Percentiles rank a stretch among this genome's conserved stretches.
Evolutionary conservation across 1,284 basidiomycete genomes (phyloP).

Genomic region (Agroathelia rolfsii): DNA sequence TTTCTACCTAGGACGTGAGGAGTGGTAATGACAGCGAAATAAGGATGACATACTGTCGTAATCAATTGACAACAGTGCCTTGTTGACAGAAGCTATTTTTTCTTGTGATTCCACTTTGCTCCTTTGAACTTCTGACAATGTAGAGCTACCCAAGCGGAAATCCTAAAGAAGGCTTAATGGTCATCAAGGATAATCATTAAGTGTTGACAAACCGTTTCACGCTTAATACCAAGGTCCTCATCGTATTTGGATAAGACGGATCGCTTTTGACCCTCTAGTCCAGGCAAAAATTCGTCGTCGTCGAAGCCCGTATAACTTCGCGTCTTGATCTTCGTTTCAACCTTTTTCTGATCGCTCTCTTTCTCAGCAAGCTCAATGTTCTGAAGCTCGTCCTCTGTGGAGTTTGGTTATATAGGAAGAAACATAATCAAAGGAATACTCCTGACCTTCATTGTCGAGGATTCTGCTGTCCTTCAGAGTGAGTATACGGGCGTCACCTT

Average conservation of each 20-base stretch:
- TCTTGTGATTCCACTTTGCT: constrained; percentile 43
- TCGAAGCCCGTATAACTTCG: constrained; percentile 93
- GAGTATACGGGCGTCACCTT: constrained; percentile 90
- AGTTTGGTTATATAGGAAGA: constrained; percentile 7
- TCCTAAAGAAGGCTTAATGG: constrained; percentile 35
- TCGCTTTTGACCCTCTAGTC: constrained; percentile 68
- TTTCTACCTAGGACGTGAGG: constrained; percentile 45
- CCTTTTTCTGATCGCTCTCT: constrained; percentile 69
- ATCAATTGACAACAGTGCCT: constrained; percentile 78
- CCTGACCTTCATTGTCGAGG: constrained; percentile 81
- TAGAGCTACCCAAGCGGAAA: constrained; percentile 66
- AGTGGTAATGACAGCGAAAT: constrained; percentile 8
- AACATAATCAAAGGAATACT: background rate
- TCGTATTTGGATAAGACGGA: constrained; percentile 94
- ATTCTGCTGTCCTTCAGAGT: constrained; percentile 94
- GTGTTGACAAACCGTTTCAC: constrained; percentile 44
- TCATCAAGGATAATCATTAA: constrained; percentile 6
- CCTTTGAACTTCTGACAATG: constrained; percentile 27
- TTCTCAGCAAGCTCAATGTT: constrained; percentile 88
- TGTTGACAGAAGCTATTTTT: constrained; percentile 59
- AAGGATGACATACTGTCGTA: constrained; percentile 64
- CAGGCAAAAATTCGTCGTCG: constrained; percentile 82
- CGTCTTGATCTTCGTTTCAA: constrained; percentile 83
- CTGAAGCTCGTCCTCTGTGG: constrained; percentile 89
- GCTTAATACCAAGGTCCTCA: constrained; percentile 67